Percentiles rank a stretch among this genome's conserved stretches.
These are phyloP conservation scores for Saturnispora sekii DNA, from an alignment of 805 yeast genomes.

Conservation along the genomic window DNA sequence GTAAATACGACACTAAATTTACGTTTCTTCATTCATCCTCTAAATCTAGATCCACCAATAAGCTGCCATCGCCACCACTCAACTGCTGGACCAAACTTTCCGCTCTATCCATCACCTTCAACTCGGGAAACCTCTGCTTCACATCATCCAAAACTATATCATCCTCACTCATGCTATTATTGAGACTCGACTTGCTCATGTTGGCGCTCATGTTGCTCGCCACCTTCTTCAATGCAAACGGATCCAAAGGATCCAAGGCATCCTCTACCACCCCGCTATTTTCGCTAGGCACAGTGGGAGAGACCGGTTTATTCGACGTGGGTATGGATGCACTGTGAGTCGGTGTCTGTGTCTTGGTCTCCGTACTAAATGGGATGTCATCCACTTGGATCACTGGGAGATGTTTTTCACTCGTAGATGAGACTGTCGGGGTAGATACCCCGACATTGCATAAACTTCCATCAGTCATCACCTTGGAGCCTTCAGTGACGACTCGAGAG, in stretches of 20 bases:
- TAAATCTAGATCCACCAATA: not conserved
- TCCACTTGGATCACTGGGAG: not conserved
- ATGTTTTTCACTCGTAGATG: not conserved
- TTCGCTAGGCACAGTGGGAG: too few relatives aligned
- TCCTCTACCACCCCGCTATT: not conserved
- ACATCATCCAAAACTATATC: not conserved
- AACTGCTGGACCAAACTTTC: not conserved
- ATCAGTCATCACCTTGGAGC: too few relatives aligned
- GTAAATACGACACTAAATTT: too few relatives aligned
- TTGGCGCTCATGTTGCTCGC: not conserved
- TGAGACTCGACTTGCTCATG: not conserved
- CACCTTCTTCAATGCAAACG: constrained; percentile 1
- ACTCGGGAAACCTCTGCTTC: constrained; percentile 1
- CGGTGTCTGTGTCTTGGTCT: too few relatives aligned
- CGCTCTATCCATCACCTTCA: not conserved
- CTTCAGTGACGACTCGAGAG: too few relatives aligned
- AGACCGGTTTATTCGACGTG: too few relatives aligned
- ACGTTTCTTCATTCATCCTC: not conserved
- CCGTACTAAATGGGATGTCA: too few relatives aligned
- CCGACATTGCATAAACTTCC: too few relatives aligned
- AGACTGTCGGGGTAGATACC: too few relatives aligned
- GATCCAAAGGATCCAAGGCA: not conserved
- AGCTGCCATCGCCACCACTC: not conserved
- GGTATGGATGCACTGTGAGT: too few relatives aligned
- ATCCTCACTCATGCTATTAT: not conserved